Percentiles rank a stretch among this genome's conserved stretches.
phyloP scores from a whole-genome alignment of 768 basidiomycete species.

The Clitopilus hobsonii region DNA sequence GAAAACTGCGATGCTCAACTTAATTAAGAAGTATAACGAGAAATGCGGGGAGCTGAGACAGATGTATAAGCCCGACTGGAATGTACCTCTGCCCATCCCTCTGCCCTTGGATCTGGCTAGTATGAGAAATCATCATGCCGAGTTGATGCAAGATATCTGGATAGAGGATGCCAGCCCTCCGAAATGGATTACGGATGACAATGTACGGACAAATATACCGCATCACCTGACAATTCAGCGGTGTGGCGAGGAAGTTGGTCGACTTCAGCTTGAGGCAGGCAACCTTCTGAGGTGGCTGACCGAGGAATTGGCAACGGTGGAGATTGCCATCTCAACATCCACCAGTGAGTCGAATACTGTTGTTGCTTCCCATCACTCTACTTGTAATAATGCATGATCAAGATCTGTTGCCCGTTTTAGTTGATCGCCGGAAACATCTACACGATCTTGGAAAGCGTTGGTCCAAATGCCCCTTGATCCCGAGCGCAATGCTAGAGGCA shows the following conservation, averaged over 20 bases:
- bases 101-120: conserved; percentile 23
- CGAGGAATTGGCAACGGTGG: conserved; percentile 19
- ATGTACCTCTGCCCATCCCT: conserved; percentile 25
- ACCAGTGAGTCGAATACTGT: conserved; percentile 16
- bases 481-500: too few relatives aligned
- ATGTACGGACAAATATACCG: background rate
- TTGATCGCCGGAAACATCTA: too few relatives aligned
- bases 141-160: conserved; percentile 34
- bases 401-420: too few relatives aligned
- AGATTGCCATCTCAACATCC: conserved; percentile 13
- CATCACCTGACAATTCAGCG: conserved; percentile 6
- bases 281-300: conserved; percentile 32
- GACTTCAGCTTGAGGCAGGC: conserved; percentile 21
- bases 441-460: too few relatives aligned
- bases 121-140: conserved; percentile 15
- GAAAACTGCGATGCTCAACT: conserved; percentile 20
- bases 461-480: too few relatives aligned
- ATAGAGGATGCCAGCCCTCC: conserved; percentile 12
- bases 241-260: conserved; percentile 23
- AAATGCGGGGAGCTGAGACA: conserved; percentile 19
- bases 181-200: conserved; percentile 27
- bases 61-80: conserved; percentile 15
- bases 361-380: too few relatives aligned
- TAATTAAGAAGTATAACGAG: conserved; percentile 24
- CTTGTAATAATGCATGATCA: too few relatives aligned